Conservation (phyloP, 2,329 filamentous ascomycete species). For the Aphanoascus verrucosus region DNA sequence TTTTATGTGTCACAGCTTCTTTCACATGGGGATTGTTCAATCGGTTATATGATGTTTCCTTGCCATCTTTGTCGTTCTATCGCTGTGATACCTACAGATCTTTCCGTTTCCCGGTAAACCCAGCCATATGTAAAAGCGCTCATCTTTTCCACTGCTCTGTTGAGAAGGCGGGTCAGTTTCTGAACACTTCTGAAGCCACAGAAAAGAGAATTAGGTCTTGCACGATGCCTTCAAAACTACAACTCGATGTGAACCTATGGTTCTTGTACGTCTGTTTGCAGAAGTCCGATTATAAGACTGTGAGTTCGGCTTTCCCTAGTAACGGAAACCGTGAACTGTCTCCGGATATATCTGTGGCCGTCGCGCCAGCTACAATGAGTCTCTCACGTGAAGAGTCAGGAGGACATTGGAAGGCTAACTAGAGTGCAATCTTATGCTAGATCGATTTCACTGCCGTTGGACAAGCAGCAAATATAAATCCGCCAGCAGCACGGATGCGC, state of each 20-base stretch:
- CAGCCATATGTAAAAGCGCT: not conserved
- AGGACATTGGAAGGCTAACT: not conserved
- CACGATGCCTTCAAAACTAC: slow-evolving; percentile 31
- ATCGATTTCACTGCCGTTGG: slow-evolving; percentile 34
- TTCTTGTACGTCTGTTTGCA: slow-evolving; percentile 37
- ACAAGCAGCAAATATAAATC: slow-evolving; percentile 25
- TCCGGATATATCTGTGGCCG: slow-evolving; percentile 22
- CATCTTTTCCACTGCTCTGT: not conserved
- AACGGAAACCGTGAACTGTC: slow-evolving; percentile 14
- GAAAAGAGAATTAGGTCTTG: not conserved
- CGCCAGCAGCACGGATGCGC: slow-evolving; percentile 32
- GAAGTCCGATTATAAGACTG: slow-evolving; percentile 30
- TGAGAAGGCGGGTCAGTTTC: not conserved
- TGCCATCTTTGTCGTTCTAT: not conserved
- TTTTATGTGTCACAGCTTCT: not conserved
- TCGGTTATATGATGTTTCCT: not conserved
- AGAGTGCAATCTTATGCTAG: slow-evolving; percentile 16
- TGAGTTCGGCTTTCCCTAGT: slow-evolving; percentile 19
- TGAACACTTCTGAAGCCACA: not conserved
- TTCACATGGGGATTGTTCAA: not conserved
- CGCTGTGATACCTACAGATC: not conserved
- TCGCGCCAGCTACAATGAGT: not conserved
- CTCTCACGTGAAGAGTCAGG: not conserved
- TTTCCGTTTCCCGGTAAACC: not conserved
- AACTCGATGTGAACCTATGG: slow-evolving; percentile 31